These are phyloP conservation scores for Nakazawaea populi DNA, from an alignment of 805 yeast species.

Conservation along the genomic window DNA sequence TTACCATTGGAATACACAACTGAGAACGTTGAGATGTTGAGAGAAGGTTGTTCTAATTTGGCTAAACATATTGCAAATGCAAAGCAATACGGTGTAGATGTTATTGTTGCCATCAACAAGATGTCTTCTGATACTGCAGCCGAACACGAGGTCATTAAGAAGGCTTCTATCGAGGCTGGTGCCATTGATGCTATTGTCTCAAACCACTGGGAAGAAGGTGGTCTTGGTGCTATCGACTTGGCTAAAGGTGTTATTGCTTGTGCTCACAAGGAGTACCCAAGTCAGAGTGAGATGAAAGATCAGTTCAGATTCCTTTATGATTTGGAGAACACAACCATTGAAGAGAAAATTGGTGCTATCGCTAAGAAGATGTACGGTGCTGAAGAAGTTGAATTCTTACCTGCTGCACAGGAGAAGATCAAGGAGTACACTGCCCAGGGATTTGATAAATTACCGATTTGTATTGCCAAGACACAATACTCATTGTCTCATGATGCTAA, in stretches of 20 bases:
- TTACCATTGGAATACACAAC: slow-evolving; percentile 75
- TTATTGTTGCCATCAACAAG: slow-evolving; percentile 89
- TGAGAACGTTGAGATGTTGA: slow-evolving; percentile 75
- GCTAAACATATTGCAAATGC: slow-evolving; percentile 88
- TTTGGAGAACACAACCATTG: slow-evolving; percentile 60
- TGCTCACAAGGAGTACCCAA: slow-evolving; percentile 36
- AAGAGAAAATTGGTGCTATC: slow-evolving; percentile 71
- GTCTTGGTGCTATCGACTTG: slow-evolving; percentile 77
- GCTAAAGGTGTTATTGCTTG: slow-evolving; percentile 83
- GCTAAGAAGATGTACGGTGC: slow-evolving; percentile 94
- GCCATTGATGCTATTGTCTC: slow-evolving; percentile 88
- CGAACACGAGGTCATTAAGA: slow-evolving; percentile 75
- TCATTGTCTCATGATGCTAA: slow-evolving; percentile 91
- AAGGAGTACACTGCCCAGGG: slow-evolving; percentile 83
- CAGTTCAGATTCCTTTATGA: slow-evolving; percentile 66
- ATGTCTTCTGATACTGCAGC: slow-evolving; percentile 77
- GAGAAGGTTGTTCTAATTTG: slow-evolving; percentile 79
- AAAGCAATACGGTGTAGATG: slow-evolving; percentile 80
- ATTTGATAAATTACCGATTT: slow-evolving; percentile 84
- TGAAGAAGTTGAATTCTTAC: slow-evolving; percentile 70
- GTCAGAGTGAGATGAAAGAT: slow-evolving; percentile 27
- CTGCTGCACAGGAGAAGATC: slow-evolving; percentile 75
- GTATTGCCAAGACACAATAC: slow-evolving; percentile 97
- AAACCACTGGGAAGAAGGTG: slow-evolving; percentile 96
- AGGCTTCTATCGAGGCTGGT: slow-evolving; percentile 84